Evolutionary conservation across 768 basidiomycete genomes (phyloP).

Genomic region (Amanita muscaria): DNA sequence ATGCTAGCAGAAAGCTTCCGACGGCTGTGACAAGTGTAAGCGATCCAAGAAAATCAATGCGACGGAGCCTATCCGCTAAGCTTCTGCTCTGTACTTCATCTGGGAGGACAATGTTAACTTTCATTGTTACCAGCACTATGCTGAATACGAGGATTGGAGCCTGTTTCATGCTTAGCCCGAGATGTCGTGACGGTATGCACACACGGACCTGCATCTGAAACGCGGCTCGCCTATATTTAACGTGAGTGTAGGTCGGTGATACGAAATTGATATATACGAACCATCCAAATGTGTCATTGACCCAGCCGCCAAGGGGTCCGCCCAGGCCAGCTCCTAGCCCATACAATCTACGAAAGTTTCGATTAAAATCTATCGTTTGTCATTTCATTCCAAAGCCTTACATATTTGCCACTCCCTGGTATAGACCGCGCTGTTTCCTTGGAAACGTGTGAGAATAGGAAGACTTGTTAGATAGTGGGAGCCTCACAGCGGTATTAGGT

Average conservation of each 20-base stretch:
- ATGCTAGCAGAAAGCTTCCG: conserved; percentile 65
- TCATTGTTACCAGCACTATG: conserved; percentile 57
- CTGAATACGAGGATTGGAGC: conserved; percentile 71
- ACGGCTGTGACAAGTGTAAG: conserved; percentile 67
- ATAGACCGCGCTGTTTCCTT: conserved; percentile 80
- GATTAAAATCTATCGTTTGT: background rate
- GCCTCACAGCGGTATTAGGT: conserved; percentile 79
- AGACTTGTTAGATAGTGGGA: conserved; percentile 6
- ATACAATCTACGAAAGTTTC: conserved; percentile 46
- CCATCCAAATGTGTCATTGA: conserved; percentile 84
- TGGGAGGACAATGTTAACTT: conserved; percentile 75
- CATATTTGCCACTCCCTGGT: conserved; percentile 90
- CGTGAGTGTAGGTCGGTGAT: conserved; percentile 9
- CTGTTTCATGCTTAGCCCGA: conserved; percentile 27
- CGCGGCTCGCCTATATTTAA: conserved; percentile 59
- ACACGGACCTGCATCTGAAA: conserved; percentile 73
- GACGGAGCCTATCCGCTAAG: conserved; percentile 54
- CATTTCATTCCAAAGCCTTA: conserved; percentile 26
- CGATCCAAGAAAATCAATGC: conserved; percentile 82
- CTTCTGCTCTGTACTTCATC: conserved; percentile 51
- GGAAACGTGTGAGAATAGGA: conserved; percentile 7
- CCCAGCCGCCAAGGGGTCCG: conserved; percentile 76
- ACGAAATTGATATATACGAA: conserved; percentile 26
- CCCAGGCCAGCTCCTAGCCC: conserved; percentile 78
- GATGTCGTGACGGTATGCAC: conserved; percentile 16